Percentiles rank a stretch among this genome's conserved stretches.
phyloP scores from a whole-genome alignment of 2,329 filamentous ascomycete genomes.

The Akanthomyces uredinophilus region DNA sequence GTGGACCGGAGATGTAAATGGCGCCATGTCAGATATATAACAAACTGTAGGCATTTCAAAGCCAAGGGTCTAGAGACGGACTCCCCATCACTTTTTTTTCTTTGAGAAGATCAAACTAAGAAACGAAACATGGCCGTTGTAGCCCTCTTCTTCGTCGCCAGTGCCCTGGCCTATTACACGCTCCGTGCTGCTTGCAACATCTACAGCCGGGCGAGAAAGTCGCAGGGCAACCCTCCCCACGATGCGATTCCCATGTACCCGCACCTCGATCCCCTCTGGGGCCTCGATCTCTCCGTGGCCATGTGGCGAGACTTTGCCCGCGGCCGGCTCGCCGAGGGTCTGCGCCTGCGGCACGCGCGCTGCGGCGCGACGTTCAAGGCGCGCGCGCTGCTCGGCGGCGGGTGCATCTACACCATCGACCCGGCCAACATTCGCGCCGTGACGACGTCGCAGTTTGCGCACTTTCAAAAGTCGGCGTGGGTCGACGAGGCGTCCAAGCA shows the following conservation, averaged over 20 bases:
- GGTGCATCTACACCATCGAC: slow-evolving; percentile 14
- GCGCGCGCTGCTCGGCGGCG: slow-evolving; percentile 3
- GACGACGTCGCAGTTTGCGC: slow-evolving; percentile 6
- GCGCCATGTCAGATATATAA: neutral
- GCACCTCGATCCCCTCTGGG: slow-evolving; percentile 2
- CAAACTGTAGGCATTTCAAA: no score
- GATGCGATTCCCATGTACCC: neutral
- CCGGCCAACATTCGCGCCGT: slow-evolving; percentile 10
- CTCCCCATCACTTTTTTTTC: no score
- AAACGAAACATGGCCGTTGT: neutral
- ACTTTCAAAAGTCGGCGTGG: slow-evolving; percentile 11
- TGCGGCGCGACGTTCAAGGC: slow-evolving; percentile 3
- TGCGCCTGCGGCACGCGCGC: slow-evolving; percentile 1
- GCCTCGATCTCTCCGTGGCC: slow-evolving; percentile 4
- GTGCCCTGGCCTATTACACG: neutral
- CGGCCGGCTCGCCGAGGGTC: slow-evolving; percentile 4
- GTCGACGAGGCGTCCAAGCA: slow-evolving; percentile 13
- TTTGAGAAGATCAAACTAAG: no score
- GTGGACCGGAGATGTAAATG: neutral
- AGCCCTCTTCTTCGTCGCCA: neutral
- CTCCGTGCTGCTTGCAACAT: neutral
- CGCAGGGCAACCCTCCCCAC: neutral
- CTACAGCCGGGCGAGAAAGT: neutral
- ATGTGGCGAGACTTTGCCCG: slow-evolving; percentile 12
- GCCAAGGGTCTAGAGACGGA: no score